Evolutionary conservation across 1,284 basidiomycete species (phyloP).

Genomic region (Cryptococcus sp.): DNA sequence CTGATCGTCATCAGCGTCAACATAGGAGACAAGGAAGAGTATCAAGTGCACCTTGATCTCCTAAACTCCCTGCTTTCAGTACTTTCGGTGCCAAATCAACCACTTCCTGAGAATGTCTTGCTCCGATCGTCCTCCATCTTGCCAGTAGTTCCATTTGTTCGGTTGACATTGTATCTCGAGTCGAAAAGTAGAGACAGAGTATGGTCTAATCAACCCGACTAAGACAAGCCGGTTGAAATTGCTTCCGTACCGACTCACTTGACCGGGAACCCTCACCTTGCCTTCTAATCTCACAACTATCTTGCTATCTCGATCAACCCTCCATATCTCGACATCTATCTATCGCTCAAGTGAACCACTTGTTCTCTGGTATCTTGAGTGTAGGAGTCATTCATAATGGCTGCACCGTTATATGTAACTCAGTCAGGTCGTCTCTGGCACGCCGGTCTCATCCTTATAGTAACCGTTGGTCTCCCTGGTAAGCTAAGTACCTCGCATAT

Average conservation of each 20-base stretch:
- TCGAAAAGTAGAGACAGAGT: too few species aligned
- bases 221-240: neutral
- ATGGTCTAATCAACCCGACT: too few species aligned
- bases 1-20: conserved; percentile 47
- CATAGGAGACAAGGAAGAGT: neutral
- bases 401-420: conserved; percentile 80
- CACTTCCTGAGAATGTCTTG: conserved; percentile 64
- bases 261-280: too few species aligned
- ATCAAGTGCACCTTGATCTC: conserved; percentile 32
- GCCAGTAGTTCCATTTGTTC: conserved; percentile 62
- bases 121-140: conserved; percentile 62
- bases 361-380: too few species aligned
- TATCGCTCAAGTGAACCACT: too few species aligned
- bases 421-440: conserved; percentile 71
- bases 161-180: neutral
- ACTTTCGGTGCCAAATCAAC: conserved; percentile 61
- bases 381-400: conserved; percentile 53
- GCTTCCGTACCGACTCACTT: neutral
- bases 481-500: conserved; percentile 5
- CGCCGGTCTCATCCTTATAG: conserved; percentile 88
- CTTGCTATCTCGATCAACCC: too few species aligned
- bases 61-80: conserved; percentile 47
- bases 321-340: too few species aligned
- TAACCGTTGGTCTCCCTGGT: conserved; percentile 81
- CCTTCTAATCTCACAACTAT: too few species aligned